phyloP scores from a whole-genome alignment of 352 stramenopile species.

The Pythium scleroteichum region DNA sequence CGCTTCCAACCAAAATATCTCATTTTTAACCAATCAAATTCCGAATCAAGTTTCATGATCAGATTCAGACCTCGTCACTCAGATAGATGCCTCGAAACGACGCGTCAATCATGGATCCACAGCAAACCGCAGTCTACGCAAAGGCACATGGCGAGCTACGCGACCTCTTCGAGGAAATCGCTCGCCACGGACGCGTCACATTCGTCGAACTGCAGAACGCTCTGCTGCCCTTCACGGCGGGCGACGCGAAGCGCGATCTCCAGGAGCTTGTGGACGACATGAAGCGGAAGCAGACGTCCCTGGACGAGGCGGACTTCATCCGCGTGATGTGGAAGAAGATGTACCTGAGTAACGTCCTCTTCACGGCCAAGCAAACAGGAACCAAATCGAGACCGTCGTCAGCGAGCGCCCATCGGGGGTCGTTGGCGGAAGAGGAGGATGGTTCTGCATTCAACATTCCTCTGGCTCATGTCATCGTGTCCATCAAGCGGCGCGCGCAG shows the following conservation, averaged over 20 bases:
- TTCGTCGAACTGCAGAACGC: slow-evolving; percentile 42
- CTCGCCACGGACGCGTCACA: slow-evolving; percentile 47
- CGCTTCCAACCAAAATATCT: slow-evolving; percentile 28
- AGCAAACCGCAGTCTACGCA: slow-evolving; percentile 41
- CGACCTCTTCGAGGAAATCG: slow-evolving; percentile 61
- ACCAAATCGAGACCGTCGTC: background rate
- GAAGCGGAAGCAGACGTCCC: slow-evolving; percentile 33
- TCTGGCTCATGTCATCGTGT: slow-evolving; percentile 67
- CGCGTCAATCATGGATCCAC: slow-evolving; percentile 41
- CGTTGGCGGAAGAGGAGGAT: background rate
- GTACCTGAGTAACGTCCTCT: slow-evolving; percentile 54
- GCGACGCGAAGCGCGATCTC: slow-evolving; percentile 55
- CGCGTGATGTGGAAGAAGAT: slow-evolving; percentile 65
- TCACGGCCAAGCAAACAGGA: slow-evolving; percentile 21
- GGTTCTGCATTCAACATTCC: slow-evolving; percentile 47
- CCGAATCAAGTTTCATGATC: background rate
- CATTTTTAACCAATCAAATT: slow-evolving; percentile 38
- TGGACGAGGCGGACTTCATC: slow-evolving; percentile 67
- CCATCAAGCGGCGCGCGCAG: slow-evolving; percentile 64
- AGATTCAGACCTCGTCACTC: too few species aligned
- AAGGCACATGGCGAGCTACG: slow-evolving; percentile 54
- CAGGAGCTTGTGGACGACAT: slow-evolving; percentile 58
- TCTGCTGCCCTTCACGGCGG: slow-evolving; percentile 60
- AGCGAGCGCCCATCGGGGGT: background rate
- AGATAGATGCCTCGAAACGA: too few species aligned